Base-by-base conservation (phyloP, 345 rosid species). In the Xanthoceras sorbifolium region DNA sequence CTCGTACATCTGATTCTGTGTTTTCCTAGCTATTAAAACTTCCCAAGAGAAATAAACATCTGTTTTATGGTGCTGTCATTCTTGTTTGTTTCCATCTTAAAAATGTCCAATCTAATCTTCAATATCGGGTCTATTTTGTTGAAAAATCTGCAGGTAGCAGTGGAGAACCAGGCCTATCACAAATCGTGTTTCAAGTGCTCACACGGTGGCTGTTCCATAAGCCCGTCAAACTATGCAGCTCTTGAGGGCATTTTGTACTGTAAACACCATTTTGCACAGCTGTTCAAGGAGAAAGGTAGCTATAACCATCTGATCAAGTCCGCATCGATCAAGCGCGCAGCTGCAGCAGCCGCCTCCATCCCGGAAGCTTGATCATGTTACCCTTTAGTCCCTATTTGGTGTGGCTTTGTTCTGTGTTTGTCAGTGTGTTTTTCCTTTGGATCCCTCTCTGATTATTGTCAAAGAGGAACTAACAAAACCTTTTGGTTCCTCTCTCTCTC, bases 201-300 rank as follows among this genome's bases (percentile, higher is more conserved):
- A 7, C 98, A 93, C 18, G 98, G 98, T 69, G 98, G 99, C n/a
- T 95, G 99, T 73, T 76, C 99, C 12, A 44, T 97, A 36, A 84
- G 91, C 26, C 98, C 98, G n/a, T 97, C 99, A 34, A 93, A 87
- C 73, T 97, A 97, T 42, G 99, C 99, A n/a, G 99, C 99, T 4
- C 92, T 97, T 0, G 97, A 97, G 65, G 98, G 99, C 42, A 84
- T 91, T 57, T 81, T 97, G 76, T 94, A 97, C 73, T 97, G 99
- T 87, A 97, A 97, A 75, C 98, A 91, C 65, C 99, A 97, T 83
- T 97, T 97, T 74, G 82, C 97, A 46, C 99, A 97, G 88, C 97
- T 97, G 76, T 97, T 97, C 87, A 92, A 90, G 88, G 98, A 96
- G 89, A 97, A 97, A 73, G 99, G 99, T 46, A 97, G 94, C 87